These are phyloP conservation scores for Erysimum pusillum DNA, from an alignment of 441 rosid genomes.

Conservation along the genomic window DNA sequence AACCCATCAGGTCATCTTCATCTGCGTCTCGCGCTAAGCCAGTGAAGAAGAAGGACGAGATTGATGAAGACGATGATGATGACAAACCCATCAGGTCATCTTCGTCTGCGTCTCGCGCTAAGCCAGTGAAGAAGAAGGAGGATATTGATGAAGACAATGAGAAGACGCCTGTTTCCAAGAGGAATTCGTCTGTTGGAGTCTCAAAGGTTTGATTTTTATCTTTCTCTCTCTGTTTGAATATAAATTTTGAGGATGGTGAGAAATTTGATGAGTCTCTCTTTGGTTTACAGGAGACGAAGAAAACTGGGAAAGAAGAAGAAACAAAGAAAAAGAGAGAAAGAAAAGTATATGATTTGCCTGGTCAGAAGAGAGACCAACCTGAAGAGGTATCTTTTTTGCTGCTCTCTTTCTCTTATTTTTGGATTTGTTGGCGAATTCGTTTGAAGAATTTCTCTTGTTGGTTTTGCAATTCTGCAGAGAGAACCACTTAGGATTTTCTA, in stretches of 20 bases:
- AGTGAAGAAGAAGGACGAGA: constrained; percentile 56
- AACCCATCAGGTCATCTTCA: constrained; percentile 42
- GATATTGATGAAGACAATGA: constrained; percentile 54
- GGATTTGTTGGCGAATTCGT: constrained; percentile 23
- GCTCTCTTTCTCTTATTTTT: constrained; percentile 19
- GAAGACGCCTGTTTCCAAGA: constrained; percentile 57
- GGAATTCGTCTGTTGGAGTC: constrained; percentile 48
- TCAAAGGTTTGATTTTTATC: constrained; percentile 53
- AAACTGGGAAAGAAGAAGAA: constrained; percentile 52
- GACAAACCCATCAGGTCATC: constrained; percentile 40
- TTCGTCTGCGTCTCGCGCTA: constrained; percentile 51
- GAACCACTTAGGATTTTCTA: constrained; percentile 90
- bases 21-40: constrained; percentile 51
- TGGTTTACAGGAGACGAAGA: constrained; percentile 50
- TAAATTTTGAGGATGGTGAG: not conserved
- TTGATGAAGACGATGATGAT: not conserved
- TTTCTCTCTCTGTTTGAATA: not conserved
- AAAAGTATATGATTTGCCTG: constrained; percentile 86
- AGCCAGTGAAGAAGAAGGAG: constrained; percentile 54
- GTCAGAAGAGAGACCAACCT: constrained; percentile 88
- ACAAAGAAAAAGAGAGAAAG: constrained; percentile 66
- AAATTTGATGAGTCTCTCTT: constrained; percentile 11
- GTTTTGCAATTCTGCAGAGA: constrained; percentile 67
- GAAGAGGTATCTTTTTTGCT: constrained; percentile 61
- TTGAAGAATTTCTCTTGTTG: not conserved